A percentile compares a stretch with the other conserved stretches of the same genome.
Evolutionary conservation across 176 grass and related monocot genomes (phyloP).

Genomic region (Lolium perenne): DNA sequence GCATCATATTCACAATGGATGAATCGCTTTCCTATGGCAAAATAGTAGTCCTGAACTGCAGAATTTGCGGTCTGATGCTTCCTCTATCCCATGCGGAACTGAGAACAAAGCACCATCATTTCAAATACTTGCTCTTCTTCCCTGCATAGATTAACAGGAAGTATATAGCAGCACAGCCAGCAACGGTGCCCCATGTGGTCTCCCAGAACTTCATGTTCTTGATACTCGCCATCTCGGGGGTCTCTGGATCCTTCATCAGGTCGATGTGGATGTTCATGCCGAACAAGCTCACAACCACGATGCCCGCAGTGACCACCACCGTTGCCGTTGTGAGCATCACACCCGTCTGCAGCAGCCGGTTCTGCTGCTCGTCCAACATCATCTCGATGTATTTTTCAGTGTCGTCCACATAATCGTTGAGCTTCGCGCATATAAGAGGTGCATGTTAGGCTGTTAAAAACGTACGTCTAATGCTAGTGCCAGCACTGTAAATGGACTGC

Average conservation of each 20-base stretch:
- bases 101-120: conserved; percentile 41
- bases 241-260: conserved; percentile 52
- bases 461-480: background rate
- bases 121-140: conserved; percentile 80
- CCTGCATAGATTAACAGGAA: conserved; percentile 72
- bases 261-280: conserved; percentile 57
- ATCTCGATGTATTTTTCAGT: conserved; percentile 89
- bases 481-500: background rate
- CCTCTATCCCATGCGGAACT: background rate
- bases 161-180: conserved; percentile 66
- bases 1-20: background rate
- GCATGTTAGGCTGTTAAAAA: conserved; percentile 20
- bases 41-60: background rate
- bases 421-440: conserved; percentile 46
- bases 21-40: background rate
- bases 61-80: background rate
- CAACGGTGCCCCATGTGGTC: conserved; percentile 69
- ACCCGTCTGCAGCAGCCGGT: conserved; percentile 85
- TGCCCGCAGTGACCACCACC: conserved; percentile 66
- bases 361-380: conserved; percentile 91
- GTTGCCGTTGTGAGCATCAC: conserved; percentile 81
- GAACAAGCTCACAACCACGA: conserved; percentile 72
- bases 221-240: conserved; percentile 47
- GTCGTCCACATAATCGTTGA: conserved; percentile 82
- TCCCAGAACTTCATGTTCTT: conserved; percentile 72